phyloP scores from a whole-genome alignment of 1,284 basidiomycete genomes.

The Ustilago bromivora region DNA sequence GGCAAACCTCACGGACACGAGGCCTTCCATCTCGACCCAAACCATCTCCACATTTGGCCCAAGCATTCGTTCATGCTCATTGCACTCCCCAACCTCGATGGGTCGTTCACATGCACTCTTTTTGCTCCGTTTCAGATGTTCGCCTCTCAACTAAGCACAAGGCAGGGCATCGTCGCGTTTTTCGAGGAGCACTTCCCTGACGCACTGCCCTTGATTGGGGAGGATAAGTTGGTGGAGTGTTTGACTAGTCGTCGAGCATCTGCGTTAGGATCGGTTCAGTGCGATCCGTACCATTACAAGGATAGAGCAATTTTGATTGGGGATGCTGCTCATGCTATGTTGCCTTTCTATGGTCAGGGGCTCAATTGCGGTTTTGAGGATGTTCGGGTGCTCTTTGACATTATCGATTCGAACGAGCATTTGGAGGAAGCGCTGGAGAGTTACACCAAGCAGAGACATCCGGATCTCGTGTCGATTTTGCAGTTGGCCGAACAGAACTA shows the following conservation, averaged over 20 bases:
- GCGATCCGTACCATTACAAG: constrained; percentile 88
- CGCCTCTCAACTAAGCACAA: constrained; percentile 69
- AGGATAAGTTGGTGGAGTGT: constrained; percentile 79
- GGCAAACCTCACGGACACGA: constrained; percentile 35
- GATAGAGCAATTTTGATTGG: constrained; percentile 89
- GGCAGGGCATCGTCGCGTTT: constrained; percentile 77
- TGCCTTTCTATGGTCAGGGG: constrained; percentile 96
- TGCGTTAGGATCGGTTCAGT: constrained; percentile 89
- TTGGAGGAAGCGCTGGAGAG: constrained; percentile 78
- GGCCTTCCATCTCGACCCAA: constrained; percentile 85
- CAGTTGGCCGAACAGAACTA: constrained; percentile 95
- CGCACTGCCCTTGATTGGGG: constrained; percentile 84
- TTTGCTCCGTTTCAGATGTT: constrained; percentile 88
- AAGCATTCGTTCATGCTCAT: constrained; percentile 98
- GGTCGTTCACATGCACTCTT: constrained; percentile 77
- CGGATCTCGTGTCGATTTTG: constrained; percentile 89
- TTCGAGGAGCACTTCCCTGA: constrained; percentile 88
- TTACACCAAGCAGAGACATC: constrained; percentile 84
- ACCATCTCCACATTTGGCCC: constrained; percentile 99
- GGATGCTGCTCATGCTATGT: constrained; percentile 96
- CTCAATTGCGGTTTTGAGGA: constrained; percentile 98
- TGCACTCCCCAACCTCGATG: constrained; percentile 81
- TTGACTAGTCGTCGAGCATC: constrained; percentile 86
- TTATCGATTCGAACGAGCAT: constrained; percentile 74
- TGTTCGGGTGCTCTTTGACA: constrained; percentile 84